These are phyloP conservation scores for Daldinia concentrica DNA, from an alignment of 495 filamentous ascomycete genomes.

Conservation along the genomic window DNA sequence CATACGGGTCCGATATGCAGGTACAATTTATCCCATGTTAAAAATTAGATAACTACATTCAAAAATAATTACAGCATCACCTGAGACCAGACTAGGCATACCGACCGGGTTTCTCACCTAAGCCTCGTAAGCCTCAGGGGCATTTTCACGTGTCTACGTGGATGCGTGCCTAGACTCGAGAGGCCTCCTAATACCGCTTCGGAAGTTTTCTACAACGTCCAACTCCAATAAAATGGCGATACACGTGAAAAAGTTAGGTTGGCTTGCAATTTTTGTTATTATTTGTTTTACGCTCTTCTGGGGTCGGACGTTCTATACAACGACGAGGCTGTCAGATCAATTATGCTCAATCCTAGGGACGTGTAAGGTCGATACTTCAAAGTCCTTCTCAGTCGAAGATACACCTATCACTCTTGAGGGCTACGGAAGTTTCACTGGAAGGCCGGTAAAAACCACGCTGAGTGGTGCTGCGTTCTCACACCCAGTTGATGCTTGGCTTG, in stretches of 20 bases:
- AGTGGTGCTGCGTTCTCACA: constrained; percentile 28
- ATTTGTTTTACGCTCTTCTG: constrained; percentile 35
- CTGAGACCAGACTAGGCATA: background rate
- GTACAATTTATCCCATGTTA: background rate
- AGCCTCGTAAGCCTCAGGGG: constrained; percentile 28
- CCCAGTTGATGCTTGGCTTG: constrained; percentile 40
- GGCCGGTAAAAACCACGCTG: constrained; percentile 24
- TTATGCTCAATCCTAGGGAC: constrained; percentile 24
- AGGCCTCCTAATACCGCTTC: constrained; percentile 6
- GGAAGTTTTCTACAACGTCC: background rate
- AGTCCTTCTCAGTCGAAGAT: constrained; percentile 22
- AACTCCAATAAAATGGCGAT: constrained; percentile 20
- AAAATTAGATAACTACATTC: background rate
- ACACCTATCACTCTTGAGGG: constrained; percentile 26
- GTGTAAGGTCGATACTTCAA: constrained; percentile 12
- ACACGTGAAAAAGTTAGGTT: constrained; percentile 23
- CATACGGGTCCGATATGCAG: background rate
- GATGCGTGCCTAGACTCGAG: constrained; percentile 6
- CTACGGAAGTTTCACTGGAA: constrained; percentile 35
- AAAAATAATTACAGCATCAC: background rate
- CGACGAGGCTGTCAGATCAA: constrained; percentile 21
- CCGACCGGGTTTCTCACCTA: background rate
- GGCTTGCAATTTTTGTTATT: constrained; percentile 35
- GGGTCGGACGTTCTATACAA: constrained; percentile 22
- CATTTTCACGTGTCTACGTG: constrained; percentile 1